Conservation (phyloP, 2,329 filamentous ascomycete genomes). For the Hyphodiscus sp. region DNA sequence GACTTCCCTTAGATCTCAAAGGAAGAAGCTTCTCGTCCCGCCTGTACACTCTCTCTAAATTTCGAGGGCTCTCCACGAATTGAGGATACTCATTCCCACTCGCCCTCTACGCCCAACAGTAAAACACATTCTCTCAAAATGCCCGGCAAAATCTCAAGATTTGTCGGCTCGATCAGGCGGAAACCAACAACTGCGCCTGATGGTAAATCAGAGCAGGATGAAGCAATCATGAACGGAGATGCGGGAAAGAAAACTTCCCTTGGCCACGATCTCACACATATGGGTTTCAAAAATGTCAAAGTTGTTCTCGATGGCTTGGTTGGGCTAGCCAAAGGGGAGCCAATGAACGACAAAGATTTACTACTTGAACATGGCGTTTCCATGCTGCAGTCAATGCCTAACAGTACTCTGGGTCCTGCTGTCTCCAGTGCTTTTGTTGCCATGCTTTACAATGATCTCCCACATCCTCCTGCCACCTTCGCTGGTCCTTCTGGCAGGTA, state of each 20-base stretch:
- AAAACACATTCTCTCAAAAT: not conserved
- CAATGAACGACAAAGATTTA: constrained; percentile 40
- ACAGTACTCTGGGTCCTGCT: constrained; percentile 41
- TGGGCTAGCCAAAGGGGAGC: constrained; percentile 38
- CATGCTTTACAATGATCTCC: constrained; percentile 63
- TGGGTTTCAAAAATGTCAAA: constrained; percentile 34
- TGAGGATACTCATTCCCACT: not conserved
- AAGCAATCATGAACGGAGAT: constrained; percentile 18
- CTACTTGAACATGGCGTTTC: constrained; percentile 45
- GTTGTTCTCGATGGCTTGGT: constrained; percentile 36
- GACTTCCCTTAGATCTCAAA: too few species aligned
- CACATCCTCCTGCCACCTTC: constrained; percentile 62
- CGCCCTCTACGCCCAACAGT: not conserved
- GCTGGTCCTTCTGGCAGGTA: constrained; percentile 58
- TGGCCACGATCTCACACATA: constrained; percentile 34
- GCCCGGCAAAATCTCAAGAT: constrained; percentile 31
- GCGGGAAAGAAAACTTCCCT: constrained; percentile 34
- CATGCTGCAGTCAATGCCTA: constrained; percentile 45
- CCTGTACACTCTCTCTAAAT: not conserved
- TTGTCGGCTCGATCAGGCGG: constrained; percentile 39
- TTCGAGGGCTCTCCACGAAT: not conserved
- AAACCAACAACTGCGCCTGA: constrained; percentile 42
- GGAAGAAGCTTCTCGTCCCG: too few species aligned
- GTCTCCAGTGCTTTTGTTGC: constrained; percentile 48
- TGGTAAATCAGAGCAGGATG: constrained; percentile 36